Percentiles rank a stretch among this genome's conserved stretches.
Conservation (phyloP, 2,329 filamentous ascomycete genomes). For the Bipolaris sorokiniana region DNA sequence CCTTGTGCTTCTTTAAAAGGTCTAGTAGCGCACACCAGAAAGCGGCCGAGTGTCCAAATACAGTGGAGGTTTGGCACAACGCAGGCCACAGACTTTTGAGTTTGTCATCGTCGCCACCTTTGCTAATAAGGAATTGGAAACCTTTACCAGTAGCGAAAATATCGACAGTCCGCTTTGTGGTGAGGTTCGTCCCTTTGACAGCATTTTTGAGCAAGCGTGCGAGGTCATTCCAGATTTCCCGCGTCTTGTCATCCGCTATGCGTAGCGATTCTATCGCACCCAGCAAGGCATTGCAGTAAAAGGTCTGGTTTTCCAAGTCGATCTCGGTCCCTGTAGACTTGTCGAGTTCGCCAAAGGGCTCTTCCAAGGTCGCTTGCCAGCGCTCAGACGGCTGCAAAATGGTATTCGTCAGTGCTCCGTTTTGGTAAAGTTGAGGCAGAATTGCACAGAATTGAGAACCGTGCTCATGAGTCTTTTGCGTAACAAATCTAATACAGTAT, state of each 20-base stretch:
- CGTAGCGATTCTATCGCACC: slow-evolving; percentile 31
- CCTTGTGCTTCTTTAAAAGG: slow-evolving; percentile 70
- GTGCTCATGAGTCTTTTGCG: slow-evolving; percentile 49
- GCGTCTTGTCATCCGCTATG: slow-evolving; percentile 28
- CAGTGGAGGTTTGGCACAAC: slow-evolving; percentile 68
- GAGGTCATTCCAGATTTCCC: slow-evolving; percentile 30
- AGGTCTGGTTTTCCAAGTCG: slow-evolving; percentile 19
- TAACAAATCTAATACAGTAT: slow-evolving; percentile 67
- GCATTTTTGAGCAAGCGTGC: slow-evolving; percentile 28
- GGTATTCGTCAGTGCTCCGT: slow-evolving; percentile 24
- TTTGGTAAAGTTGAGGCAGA: slow-evolving; percentile 39
- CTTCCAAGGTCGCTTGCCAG: slow-evolving; percentile 60
- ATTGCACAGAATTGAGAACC: slow-evolving; percentile 38
- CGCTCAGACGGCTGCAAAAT: slow-evolving; percentile 31
- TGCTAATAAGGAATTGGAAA: slow-evolving; percentile 72
- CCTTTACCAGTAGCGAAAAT: slow-evolving; percentile 76
- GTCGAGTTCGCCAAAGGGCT: slow-evolving; percentile 67
- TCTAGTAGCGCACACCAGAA: slow-evolving; percentile 50
- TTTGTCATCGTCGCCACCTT: slow-evolving; percentile 61
- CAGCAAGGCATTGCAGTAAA: slow-evolving; percentile 42
- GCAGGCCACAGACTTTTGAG: slow-evolving; percentile 64
- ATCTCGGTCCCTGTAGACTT: slow-evolving; percentile 9
- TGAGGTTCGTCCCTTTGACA: slow-evolving; percentile 10
- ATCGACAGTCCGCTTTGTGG: slow-evolving; percentile 17
- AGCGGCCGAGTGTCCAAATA: slow-evolving; percentile 62